phyloP scores from a whole-genome alignment of 2,329 filamentous ascomycete species.

The Chaetomium sp. region DNA sequence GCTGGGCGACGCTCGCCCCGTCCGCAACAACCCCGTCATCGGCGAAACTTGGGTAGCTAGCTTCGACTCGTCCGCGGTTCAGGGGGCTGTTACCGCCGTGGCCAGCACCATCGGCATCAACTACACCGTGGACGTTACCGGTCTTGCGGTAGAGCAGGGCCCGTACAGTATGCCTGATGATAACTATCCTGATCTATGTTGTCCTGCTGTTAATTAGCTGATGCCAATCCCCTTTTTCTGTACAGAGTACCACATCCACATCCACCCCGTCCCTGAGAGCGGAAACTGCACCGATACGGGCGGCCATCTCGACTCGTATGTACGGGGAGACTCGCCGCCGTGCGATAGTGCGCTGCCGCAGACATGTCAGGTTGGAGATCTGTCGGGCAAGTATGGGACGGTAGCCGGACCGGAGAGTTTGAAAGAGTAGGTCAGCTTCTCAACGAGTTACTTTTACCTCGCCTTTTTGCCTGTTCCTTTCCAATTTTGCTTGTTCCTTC shows the following conservation, averaged over 20 bases:
- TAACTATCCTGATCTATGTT: not conserved
- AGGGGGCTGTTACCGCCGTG: constrained; percentile 21
- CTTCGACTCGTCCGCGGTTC: constrained; percentile 20
- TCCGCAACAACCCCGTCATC: constrained; percentile 23
- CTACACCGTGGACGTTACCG: constrained; percentile 22
- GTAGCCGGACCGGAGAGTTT: constrained; percentile 28
- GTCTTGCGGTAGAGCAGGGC: constrained; percentile 19
- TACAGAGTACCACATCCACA: constrained; percentile 53
- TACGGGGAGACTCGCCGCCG: constrained; percentile 40
- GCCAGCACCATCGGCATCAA: constrained; percentile 20
- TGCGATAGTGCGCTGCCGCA: constrained; percentile 43
- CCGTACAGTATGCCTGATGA: constrained; percentile 19
- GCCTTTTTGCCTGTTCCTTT: not conserved
- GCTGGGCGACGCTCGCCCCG: constrained; percentile 21
- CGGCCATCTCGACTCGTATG: constrained; percentile 51
- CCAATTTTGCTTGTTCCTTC: not conserved
- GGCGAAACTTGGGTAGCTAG: constrained; percentile 21
- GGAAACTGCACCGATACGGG: constrained; percentile 51
- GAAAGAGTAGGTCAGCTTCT: constrained; percentile 18
- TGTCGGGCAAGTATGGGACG: constrained; percentile 52
- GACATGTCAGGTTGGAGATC: constrained; percentile 55
- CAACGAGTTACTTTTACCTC: not conserved
- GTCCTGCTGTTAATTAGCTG: too few species aligned
- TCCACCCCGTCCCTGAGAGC: constrained; percentile 41
- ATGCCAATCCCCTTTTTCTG: too few species aligned